Evolutionary conservation across 768 basidiomycete species (phyloP), one percentile per base, ranked within the genome.

Genomic region (Termitomyces sp.): DNA sequence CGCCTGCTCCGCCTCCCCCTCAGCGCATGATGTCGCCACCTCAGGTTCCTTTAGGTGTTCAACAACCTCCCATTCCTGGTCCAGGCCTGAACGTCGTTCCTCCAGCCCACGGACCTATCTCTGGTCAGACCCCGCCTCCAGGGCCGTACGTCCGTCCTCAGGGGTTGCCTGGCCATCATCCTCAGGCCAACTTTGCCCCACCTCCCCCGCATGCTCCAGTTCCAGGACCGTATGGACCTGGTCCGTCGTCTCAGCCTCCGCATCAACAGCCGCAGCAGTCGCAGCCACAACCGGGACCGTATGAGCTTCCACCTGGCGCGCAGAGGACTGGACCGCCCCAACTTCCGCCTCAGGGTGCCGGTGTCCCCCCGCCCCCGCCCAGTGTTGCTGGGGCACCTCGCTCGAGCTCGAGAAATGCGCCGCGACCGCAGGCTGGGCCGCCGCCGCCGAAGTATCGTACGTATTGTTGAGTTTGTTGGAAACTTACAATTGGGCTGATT

Each of bases 1-100:
- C 59, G 14, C 56, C 63, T 54, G 57, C 48, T 54, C 68, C 60
- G 54, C 78, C 78, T 30, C 71, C 81, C 6, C 67, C 73, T 22
- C 46, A 48, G 14, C 73, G 78, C 28, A 73, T 80, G 66, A 74
- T 77, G 72, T 79, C 81, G 33, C 53, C 53, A 12, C 81, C 81
- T 13, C 77, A 77, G 36, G 72, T 70, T 16, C 72, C 73, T 33
- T 66, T 68, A 5, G 70, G 71, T 14, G 73, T 70, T 42, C 72
- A 77, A 24, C 73, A 75, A 51, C 77, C 78, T 3, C 75, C 44
- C 6, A 10, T 77, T 2, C 75, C 56, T 6, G 46, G 77, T 30
- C 79, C 80, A 7, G 76, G 77, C 47, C 83, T 78, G 54, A 84
- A 80, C 63, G 79, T 73, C 4, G 72, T 74, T 26, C 80, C 81